phyloP scores from a whole-genome alignment of 495 filamentous ascomycete genomes.

The Astrocystis sublimbata region DNA sequence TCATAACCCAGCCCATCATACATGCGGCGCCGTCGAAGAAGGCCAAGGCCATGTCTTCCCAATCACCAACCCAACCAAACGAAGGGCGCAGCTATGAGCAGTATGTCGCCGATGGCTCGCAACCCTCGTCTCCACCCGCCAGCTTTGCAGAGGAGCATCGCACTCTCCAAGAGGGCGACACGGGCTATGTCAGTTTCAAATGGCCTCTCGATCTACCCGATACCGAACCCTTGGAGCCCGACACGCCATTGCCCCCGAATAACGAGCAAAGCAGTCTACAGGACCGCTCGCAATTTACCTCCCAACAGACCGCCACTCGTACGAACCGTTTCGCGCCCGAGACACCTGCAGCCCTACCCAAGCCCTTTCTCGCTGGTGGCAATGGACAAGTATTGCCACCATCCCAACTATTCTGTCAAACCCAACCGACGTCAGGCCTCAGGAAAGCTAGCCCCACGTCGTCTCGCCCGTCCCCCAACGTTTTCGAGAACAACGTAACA shows the following conservation, averaged over 20 bases:
- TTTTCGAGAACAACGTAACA: slow-evolving; percentile 37
- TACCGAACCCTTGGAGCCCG: slow-evolving; percentile 16
- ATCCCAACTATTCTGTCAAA: slow-evolving; percentile 49
- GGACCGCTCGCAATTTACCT: slow-evolving; percentile 16
- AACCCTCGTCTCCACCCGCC: slow-evolving; percentile 21
- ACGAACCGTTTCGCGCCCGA: slow-evolving; percentile 33
- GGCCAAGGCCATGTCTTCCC: slow-evolving; percentile 32
- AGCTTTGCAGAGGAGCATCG: slow-evolving; percentile 26
- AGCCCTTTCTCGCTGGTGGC: slow-evolving; percentile 40
- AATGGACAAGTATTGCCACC: slow-evolving; percentile 37
- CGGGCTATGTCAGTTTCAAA: slow-evolving; percentile 38
- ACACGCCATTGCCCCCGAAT: not conserved
- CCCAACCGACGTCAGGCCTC: slow-evolving; percentile 45
- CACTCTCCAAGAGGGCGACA: slow-evolving; percentile 38
- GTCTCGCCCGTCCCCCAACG: slow-evolving; percentile 48
- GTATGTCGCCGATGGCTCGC: slow-evolving; percentile 25
- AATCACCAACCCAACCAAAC: slow-evolving; percentile 47
- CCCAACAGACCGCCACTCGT: slow-evolving; percentile 14
- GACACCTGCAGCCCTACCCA: slow-evolving; percentile 43
- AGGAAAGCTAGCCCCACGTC: slow-evolving; percentile 49
- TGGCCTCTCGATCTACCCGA: slow-evolving; percentile 26
- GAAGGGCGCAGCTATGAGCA: slow-evolving; percentile 47
- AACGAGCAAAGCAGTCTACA: not conserved
- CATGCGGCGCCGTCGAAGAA: slow-evolving; percentile 10
- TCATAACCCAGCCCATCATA: slow-evolving; percentile 11